A percentile compares a stretch with the other conserved stretches of the same genome.
These are phyloP conservation scores for Yarrowia bubula DNA, from an alignment of 805 yeast genomes.

Conservation along the genomic window DNA sequence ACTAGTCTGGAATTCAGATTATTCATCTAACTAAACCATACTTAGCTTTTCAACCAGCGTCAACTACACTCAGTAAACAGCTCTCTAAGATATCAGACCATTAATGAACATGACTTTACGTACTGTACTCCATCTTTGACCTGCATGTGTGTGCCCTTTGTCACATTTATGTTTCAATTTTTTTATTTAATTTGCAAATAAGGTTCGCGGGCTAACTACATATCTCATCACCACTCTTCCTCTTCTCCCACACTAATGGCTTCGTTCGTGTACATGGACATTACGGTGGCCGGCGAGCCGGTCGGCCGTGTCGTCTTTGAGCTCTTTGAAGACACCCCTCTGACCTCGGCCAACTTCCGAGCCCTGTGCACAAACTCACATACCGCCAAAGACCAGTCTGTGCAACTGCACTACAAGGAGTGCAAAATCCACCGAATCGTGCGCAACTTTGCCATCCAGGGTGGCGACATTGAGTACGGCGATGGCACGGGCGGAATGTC, in stretches of 20 bases:
- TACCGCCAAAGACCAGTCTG: constrained; percentile 60
- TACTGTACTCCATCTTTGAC: no score
- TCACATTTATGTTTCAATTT: no score
- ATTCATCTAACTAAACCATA: no score
- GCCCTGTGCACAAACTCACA: constrained; percentile 63
- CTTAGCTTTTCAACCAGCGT: no score
- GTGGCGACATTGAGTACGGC: constrained; percentile 72
- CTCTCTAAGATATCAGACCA: no score
- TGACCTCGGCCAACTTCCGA: constrained; percentile 85
- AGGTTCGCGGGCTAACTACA: no score
- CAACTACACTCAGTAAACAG: no score
- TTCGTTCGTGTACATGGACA: constrained; percentile 62
- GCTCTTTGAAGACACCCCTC: constrained; percentile 65
- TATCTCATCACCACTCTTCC: no score
- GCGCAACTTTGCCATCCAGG: constrained; percentile 74
- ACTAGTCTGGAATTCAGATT: no score
- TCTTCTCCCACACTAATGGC: not conserved
- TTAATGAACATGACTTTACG: no score
- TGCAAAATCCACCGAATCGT: constrained; percentile 76
- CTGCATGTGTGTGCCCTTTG: no score
- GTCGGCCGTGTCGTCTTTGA: constrained; percentile 79
- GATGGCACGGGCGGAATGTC: constrained; percentile 75
- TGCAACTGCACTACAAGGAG: constrained; percentile 54
- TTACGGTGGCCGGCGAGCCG: constrained; percentile 64
- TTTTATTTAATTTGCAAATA: no score